Evolutionary conservation across 257 asterid species (phyloP), one percentile per base, ranked within the genome.

Genomic region (Primulina tabacum): DNA sequence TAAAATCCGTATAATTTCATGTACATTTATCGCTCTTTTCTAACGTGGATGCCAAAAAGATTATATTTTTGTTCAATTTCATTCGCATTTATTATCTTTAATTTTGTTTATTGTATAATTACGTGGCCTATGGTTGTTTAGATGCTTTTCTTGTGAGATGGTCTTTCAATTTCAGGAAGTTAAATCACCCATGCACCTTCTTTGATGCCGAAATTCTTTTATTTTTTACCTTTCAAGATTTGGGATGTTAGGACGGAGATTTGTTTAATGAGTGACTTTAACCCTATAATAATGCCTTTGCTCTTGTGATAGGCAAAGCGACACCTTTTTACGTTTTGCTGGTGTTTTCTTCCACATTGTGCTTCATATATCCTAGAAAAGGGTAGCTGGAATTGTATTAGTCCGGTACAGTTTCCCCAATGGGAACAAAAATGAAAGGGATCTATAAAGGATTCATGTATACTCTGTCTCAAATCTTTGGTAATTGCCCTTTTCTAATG

Each of bases 371-470:
- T 80, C 70, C 47, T 32, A 68, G 71, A 61, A 76, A 47, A 56
- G 71, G 75, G 68, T 79, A 52, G 57, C 57, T 50, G 57, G 57
- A 50, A 33, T 60, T 71, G 57, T 2, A 16, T 50, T 50, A 43
- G 57, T 4, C 64, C 60, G 64, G 33, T 53, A 38, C 53, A 30
- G 34, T 62, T 70, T 70, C 66, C 33, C 8, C 30, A 18, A 87
- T 82, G 95, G 92, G 87, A 70, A 81, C 92, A 43, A 88, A 80
- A 67, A 85, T 88, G 84, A 90, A 86, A 79, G 95, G 97, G 64
- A 70, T 88, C 63, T 90, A 77, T 55, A 88, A 86, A 77, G 96
- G 96, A 62, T 77, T 88, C 79, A 83, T 80, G 60, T 87, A 83
- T 38, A 66, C 81, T 30, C 74, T 90, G 35, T 81, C 93, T 67